Evolutionary conservation across 768 basidiomycete species (phyloP), one percentile per base, ranked within the genome.

Genomic region (Mycena crocata): DNA sequence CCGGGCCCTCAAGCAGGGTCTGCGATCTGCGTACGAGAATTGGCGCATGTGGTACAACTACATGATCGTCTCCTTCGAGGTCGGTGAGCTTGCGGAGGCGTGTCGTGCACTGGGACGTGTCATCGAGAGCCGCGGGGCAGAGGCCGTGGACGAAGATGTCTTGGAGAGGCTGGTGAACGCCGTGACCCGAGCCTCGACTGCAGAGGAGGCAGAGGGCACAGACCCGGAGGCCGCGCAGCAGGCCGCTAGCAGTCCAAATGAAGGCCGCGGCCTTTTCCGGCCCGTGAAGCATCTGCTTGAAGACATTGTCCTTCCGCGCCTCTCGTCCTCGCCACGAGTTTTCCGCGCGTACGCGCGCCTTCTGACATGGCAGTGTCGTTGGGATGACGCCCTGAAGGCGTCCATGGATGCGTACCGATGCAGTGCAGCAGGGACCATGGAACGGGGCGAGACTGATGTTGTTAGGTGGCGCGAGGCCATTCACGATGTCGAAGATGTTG

Each of bases 41-140:
- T 99, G 97, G 96, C 88, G 95, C 23, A 96, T 99, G 93, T 99
- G 98, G 98, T 85, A 86, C 66, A 99, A 99, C 82, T 99, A 96
- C 83, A 96, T 94, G 91, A 83, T 98, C 73, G 91, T 99, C 30
- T 86, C 94, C 5, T 84, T 98, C 78, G 95, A 98, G 70, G 93
- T 98, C 23, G 97, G 96, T 9, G 96, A 99, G 75, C 85, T 98
- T 52, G 84, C 88, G 1, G 97, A 99, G 75, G 91, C 95, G 0
- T 90, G 89, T 64, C 90, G 94, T 40, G 97, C 96, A 0, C 83
- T 95, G 24, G 85, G 86, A 0, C 90, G 95, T 4, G 84, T 98
- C 62, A 87, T 98, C 39, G 94, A 96, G 86, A 89, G 75, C 87
- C 89, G n/a, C 62, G 84, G 84, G 14, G 87, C 85, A 8, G 82